Percentiles rank a stretch among this genome's conserved stretches.
phyloP scores from a whole-genome alignment of 768 basidiomycete genomes.

The Psilocybe cyanescens region DNA sequence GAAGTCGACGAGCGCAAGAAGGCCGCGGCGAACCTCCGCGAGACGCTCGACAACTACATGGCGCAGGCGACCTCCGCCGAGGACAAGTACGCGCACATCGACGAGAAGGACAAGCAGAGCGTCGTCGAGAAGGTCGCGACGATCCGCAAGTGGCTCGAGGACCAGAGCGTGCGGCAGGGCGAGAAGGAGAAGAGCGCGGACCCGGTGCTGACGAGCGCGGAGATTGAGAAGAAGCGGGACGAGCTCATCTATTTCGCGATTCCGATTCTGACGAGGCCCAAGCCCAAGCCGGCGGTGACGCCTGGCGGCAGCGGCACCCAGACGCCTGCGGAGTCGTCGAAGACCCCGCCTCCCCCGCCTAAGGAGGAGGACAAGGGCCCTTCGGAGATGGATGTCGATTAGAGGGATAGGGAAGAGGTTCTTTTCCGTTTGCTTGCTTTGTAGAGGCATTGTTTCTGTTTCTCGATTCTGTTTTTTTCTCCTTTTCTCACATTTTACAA shows the following conservation, averaged over 20 bases:
- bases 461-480: neutral
- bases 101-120: constrained; percentile 82
- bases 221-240: constrained; percentile 90
- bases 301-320: constrained; percentile 54
- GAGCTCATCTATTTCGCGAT: constrained; percentile 89
- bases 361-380: constrained; percentile 44
- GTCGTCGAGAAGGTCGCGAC: constrained; percentile 92
- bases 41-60: constrained; percentile 87
- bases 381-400: constrained; percentile 87
- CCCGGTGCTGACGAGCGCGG: constrained; percentile 77
- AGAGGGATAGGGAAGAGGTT: constrained; percentile 24
- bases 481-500: neutral
- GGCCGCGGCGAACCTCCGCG: constrained; percentile 77
- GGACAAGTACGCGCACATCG: constrained; percentile 89
- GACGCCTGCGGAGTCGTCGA: constrained; percentile 60
- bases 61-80: constrained; percentile 80
- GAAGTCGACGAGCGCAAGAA: constrained; percentile 83
- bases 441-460: neutral
- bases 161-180: constrained; percentile 83
- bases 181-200: constrained; percentile 91
- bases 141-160: constrained; percentile 94
- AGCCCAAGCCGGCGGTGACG: constrained; percentile 81
- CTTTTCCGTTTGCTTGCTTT: neutral
- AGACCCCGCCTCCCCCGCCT: constrained; percentile 31
- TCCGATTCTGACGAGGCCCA: constrained; percentile 90